Evolutionary conservation across 2,329 filamentous ascomycete genomes (phyloP).

Genomic region (Diaporthe amygdali): DNA sequence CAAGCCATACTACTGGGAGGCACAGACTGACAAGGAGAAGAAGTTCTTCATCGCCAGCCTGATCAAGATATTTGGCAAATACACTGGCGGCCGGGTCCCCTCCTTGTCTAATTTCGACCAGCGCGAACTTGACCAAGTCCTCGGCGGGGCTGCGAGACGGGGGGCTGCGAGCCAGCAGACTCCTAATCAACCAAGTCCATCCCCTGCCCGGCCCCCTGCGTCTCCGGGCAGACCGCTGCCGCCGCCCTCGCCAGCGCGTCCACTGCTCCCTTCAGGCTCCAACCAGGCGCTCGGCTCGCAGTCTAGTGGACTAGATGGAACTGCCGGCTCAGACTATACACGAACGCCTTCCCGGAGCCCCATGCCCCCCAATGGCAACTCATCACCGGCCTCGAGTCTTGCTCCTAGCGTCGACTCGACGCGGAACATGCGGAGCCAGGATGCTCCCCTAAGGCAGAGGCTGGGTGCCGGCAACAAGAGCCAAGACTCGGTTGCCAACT

Average conservation of each 20-base stretch:
- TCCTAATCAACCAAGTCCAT: constrained; percentile 26
- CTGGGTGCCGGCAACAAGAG: constrained; percentile 58
- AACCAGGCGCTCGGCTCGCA: constrained; percentile 19
- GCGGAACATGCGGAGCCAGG: constrained; percentile 45
- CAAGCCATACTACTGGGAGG: constrained; percentile 98
- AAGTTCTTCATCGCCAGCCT: constrained; percentile 97
- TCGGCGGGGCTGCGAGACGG: constrained; percentile 58
- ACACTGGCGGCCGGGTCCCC: constrained; percentile 84
- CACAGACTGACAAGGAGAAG: constrained; percentile 92
- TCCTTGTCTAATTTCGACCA: constrained; percentile 83
- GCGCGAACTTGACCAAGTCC: constrained; percentile 76
- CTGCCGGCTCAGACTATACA: constrained; percentile 23
- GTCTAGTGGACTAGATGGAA: constrained; percentile 36
- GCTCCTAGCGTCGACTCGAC: constrained; percentile 57
- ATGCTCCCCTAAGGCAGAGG: constrained; percentile 48
- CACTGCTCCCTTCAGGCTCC: constrained; percentile 25
- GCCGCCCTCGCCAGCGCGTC: constrained; percentile 29
- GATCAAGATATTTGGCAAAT: constrained; percentile 96
- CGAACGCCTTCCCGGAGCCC: constrained; percentile 36
- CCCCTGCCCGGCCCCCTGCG: constrained; percentile 7
- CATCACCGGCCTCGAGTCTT: constrained; percentile 46
- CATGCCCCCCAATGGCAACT: constrained; percentile 36
- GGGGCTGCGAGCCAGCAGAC: constrained; percentile 39
- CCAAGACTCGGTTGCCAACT: constrained; percentile 61
- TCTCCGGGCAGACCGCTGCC: constrained; percentile 32